Conservation (phyloP, 2,329 filamentous ascomycete genomes). For the Clarireedia monteithiana region DNA sequence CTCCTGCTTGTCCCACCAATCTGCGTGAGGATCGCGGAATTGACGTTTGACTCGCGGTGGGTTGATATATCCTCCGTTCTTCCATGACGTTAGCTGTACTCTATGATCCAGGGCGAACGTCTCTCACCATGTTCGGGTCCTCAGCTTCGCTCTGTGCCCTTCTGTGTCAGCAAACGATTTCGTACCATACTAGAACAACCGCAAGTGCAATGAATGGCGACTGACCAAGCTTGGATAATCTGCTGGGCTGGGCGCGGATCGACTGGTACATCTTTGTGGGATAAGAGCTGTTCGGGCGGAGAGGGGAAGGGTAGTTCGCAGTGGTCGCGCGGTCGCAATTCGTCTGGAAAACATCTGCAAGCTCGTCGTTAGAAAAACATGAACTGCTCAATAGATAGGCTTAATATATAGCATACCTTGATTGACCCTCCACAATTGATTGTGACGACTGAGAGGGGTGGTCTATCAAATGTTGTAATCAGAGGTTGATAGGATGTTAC, state of each 20-base stretch:
- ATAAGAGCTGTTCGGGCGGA: conserved; percentile 43
- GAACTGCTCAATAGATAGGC: neutral
- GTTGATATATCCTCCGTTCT: conserved; percentile 83
- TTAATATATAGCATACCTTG: neutral
- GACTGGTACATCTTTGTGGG: conserved; percentile 41
- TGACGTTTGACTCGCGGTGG: conserved; percentile 75
- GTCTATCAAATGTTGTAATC: neutral
- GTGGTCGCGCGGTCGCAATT: conserved; percentile 44
- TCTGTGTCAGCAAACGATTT: conserved; percentile 15
- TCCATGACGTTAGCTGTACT: conserved; percentile 10
- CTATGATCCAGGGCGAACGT: neutral
- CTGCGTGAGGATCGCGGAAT: conserved; percentile 84
- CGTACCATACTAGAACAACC: neutral
- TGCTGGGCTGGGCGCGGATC: conserved; percentile 9
- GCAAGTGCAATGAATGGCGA: conserved; percentile 1
- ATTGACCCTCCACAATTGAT: conserved; percentile 2
- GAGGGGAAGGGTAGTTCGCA: conserved; percentile 39
- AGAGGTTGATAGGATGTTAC: conserved; percentile 8
- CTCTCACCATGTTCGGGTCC: conserved; percentile 60
- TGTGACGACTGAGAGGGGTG: neutral
- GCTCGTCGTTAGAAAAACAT: conserved; percentile 1
- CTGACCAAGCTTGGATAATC: conserved; percentile 27
- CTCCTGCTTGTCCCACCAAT: conserved; percentile 98
- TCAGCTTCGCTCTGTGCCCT: conserved; percentile 42
- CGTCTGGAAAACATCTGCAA: conserved; percentile 53